phyloP scores from a whole-genome alignment of 139 green algal species.

The Volvox africanus region DNA sequence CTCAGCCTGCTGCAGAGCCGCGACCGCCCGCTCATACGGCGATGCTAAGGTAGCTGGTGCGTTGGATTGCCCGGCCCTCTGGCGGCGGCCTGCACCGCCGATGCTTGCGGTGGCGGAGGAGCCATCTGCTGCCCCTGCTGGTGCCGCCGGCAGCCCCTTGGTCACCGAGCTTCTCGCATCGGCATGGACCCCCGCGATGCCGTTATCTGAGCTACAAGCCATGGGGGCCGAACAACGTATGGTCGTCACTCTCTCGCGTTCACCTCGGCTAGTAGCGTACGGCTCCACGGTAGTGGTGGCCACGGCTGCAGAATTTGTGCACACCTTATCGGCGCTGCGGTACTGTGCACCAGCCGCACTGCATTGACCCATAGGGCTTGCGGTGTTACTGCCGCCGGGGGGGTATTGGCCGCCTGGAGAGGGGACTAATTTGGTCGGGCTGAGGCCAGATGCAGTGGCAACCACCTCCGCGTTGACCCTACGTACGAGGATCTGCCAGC shows the following conservation, averaged over 20 bases:
- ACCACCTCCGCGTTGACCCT: not conserved
- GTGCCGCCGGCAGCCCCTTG: too few relatives aligned
- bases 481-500: slow-evolving; percentile 22
- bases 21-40: slow-evolving; percentile 29
- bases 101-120: not conserved
- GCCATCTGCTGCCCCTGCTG: too few relatives aligned
- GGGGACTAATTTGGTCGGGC: not conserved
- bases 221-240: too few relatives aligned
- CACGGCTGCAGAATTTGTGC: too few relatives aligned
- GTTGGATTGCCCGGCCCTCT: not conserved
- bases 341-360: not conserved
- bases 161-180: not conserved
- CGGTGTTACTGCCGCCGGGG: not conserved
- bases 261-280: too few relatives aligned
- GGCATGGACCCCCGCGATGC: not conserved
- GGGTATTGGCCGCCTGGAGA: not conserved
- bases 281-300: too few relatives aligned
- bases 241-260: too few relatives aligned
- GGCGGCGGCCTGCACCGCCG: not conserved
- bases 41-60: not conserved
- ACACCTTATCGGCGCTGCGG: too few relatives aligned
- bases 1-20: slow-evolving; percentile 31
- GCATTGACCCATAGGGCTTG: not conserved
- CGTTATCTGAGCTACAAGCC: too few relatives aligned
- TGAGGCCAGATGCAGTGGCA: not conserved